Conservation (phyloP, 345 rosid species). For the Laguncularia racemosa region DNA sequence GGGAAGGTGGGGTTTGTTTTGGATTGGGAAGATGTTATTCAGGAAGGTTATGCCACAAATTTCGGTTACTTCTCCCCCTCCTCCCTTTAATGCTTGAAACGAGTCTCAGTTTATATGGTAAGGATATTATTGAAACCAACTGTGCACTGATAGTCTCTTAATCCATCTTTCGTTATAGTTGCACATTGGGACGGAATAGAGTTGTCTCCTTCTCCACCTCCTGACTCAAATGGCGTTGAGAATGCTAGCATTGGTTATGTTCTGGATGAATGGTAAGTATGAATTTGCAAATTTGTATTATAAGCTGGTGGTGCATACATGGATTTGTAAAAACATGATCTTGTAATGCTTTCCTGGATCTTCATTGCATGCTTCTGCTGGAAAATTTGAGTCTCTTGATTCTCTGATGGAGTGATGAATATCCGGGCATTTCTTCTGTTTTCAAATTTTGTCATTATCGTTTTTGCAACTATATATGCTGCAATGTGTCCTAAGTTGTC, state of each 20-base stretch:
- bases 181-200: conserved; percentile 65
- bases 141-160: neutral
- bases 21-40: too few relatives aligned
- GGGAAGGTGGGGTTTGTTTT: too few relatives aligned
- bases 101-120: neutral
- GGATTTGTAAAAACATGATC: neutral
- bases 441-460: too few relatives aligned
- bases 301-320: neutral
- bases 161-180: conserved; percentile 38
- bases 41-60: too few relatives aligned
- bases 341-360: neutral
- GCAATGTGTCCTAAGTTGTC: too few relatives aligned
- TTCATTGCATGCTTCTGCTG: conserved; percentile 1
- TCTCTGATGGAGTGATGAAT: too few relatives aligned
- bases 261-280: conserved; percentile 80
- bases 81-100: too few relatives aligned
- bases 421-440: too few relatives aligned
- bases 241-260: conserved; percentile 52
- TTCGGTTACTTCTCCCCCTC: too few relatives aligned
- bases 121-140: neutral
- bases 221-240: conserved; percentile 22
- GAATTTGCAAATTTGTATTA: neutral
- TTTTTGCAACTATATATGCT: too few relatives aligned
- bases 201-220: conserved; percentile 19
- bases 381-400: too few relatives aligned